Base-by-base conservation (phyloP, 495 filamentous ascomycete genomes). In the Schizothecium vesticola region DNA sequence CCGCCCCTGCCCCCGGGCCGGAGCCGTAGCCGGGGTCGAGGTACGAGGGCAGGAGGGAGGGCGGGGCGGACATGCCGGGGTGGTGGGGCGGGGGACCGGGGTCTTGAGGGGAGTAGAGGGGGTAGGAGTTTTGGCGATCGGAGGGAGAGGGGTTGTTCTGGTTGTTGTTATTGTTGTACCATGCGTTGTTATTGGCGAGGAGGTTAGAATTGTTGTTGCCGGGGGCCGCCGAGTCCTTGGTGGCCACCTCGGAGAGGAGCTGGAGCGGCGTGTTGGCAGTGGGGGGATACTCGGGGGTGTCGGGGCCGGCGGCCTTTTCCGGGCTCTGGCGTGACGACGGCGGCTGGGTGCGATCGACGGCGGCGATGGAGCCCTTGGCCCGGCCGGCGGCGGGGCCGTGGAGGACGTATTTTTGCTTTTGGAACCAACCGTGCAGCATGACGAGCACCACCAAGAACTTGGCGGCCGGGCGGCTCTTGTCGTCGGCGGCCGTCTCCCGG, bases 361-460 rank as follows among this genome's bases (percentile, higher is more conserved):
- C 26, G 25, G 70, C 23, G 66, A 56, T 77, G 71, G 64, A 25
- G 12, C 22, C 56, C 29, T 66, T 66, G 29, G 43, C 6, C n/a
- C 13, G 22, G n/a, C 10, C 3, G 24, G 10, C 65, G 22, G 63
- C 11, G 6, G 31, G 70, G 31, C 64, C 65, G 19, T 36, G 67
- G 33, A 63, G 70, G 56, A 58, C 65, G 59, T 77, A 74, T 21
- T 72, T 74, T 59, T 85, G 81, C 63, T 81, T 81, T 24, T 82
- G 76, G 72, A 94, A 96, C 87, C 91, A 91, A 5, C 84, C 87
- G 29, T 87, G 86, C 8, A 97, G 76, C 85, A 94, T 88, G 51
- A 83, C 78, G 22, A 96, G 77, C 29, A 97, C 88, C 59, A 91
- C 84, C 3, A 90, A 80, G 69, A 97, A 95, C 73, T 92, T 96